phyloP scores from a whole-genome alignment of 768 basidiomycete genomes.

The Neoboletus subvelutipes region DNA sequence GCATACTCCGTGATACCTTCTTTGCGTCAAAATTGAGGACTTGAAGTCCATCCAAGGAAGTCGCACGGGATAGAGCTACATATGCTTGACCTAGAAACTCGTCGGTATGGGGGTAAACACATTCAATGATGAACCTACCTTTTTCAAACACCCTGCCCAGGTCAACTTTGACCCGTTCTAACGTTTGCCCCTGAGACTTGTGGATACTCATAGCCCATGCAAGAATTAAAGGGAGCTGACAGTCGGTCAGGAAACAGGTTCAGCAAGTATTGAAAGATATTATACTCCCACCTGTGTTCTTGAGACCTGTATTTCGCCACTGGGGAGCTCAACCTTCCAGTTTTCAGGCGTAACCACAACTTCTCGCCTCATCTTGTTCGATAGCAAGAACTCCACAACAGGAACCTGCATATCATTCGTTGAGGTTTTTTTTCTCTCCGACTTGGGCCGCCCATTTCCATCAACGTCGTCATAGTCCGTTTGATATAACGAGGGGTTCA shows the following conservation, averaged over 20 bases:
- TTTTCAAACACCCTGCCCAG: constrained; percentile 92
- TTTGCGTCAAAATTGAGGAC: constrained; percentile 73
- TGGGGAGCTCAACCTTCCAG: constrained; percentile 90
- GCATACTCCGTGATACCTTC: constrained; percentile 50
- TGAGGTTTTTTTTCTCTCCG: constrained; percentile 28
- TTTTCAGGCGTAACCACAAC: constrained; percentile 65
- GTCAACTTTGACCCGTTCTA: constrained; percentile 94
- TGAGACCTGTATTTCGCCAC: constrained; percentile 77
- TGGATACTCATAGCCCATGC: constrained; percentile 99
- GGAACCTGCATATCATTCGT: constrained; percentile 50
- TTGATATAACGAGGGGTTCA: constrained; percentile 48
- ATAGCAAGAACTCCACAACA: constrained; percentile 73
- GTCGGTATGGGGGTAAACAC: constrained; percentile 1
- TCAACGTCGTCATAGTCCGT: constrained; percentile 40
- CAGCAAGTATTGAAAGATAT: not conserved
- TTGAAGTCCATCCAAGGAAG: constrained; percentile 80
- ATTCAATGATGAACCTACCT: constrained; percentile 42
- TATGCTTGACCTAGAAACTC: constrained; percentile 74
- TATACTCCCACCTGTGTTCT: constrained; percentile 65
- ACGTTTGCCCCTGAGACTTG: constrained; percentile 96
- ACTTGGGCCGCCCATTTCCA: constrained; percentile 36
- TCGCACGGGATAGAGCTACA: constrained; percentile 87
- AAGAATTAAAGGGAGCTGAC: constrained; percentile 80
- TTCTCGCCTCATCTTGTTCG: constrained; percentile 53
- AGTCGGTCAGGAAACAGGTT: not conserved